Percentiles rank a stretch among this genome's conserved stretches.
Conservation (phyloP, 78 protist species). For the Blattamonas nauphoetae region DNA sequence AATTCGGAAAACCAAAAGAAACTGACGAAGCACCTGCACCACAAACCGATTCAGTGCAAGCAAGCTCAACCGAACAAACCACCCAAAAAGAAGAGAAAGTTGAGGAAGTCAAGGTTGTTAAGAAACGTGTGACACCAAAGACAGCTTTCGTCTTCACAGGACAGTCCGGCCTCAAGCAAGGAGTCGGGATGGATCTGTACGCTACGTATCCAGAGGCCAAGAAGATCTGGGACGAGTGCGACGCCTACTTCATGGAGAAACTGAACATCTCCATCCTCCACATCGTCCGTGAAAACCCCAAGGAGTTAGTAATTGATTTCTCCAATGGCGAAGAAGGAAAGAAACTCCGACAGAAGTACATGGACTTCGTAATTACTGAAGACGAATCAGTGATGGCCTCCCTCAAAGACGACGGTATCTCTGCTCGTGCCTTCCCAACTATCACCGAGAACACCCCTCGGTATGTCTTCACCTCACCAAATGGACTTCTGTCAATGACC, state of each 20-base stretch:
- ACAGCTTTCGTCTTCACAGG: conserved; percentile 46
- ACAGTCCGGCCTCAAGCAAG: conserved; percentile 35
- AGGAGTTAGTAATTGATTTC: too few relatives aligned
- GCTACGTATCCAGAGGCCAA: conserved; percentile 13
- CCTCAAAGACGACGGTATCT: not conserved
- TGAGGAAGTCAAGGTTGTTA: too few relatives aligned
- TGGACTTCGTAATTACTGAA: not conserved
- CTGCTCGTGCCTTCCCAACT: not conserved
- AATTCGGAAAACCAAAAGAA: too few relatives aligned
- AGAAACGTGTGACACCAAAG: too few relatives aligned
- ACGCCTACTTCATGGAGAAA: conserved; percentile 9
- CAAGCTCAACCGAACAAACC: too few relatives aligned
- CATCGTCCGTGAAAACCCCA: conserved; percentile 44
- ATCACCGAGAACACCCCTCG: not conserved
- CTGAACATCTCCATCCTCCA: conserved; percentile 45
- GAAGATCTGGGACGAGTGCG: too few relatives aligned
- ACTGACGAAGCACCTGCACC: too few relatives aligned
- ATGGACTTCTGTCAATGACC: conserved; percentile 47
- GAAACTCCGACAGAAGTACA: too few relatives aligned
- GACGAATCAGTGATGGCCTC: not conserved
- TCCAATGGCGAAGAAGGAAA: conserved; percentile 41
- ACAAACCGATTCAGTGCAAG: too few relatives aligned
- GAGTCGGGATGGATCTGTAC: conserved; percentile 63
- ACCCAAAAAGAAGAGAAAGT: too few relatives aligned
- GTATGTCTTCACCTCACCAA: conserved; percentile 40